Evolutionary conservation across 2,329 filamentous ascomycete species (phyloP).

Genomic region (Ascochyta rabiei): DNA sequence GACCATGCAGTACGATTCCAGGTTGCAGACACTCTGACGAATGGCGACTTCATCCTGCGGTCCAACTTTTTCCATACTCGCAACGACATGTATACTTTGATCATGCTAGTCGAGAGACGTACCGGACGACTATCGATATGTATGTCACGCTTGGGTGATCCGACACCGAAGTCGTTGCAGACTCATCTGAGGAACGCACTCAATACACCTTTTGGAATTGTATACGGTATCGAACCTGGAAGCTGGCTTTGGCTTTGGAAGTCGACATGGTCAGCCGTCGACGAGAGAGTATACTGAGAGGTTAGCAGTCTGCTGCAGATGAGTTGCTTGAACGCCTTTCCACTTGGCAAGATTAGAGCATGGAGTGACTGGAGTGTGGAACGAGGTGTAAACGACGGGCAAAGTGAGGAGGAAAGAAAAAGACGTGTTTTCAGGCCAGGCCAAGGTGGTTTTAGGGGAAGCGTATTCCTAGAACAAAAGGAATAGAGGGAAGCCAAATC

Average conservation of each 20-base stretch:
- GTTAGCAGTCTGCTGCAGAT: not conserved
- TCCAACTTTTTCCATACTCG: conserved; percentile 18
- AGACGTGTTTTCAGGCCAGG: not conserved
- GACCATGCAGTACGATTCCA: conserved; percentile 8
- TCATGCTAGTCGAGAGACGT: conserved; percentile 6
- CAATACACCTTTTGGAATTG: conserved; percentile 18
- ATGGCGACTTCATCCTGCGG: conserved; percentile 12
- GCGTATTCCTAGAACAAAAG: not conserved
- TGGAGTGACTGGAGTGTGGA: not conserved
- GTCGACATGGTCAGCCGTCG: conserved; percentile 3
- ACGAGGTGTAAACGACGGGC: not conserved
- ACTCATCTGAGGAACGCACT: conserved; percentile 5
- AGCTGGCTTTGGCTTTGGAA: conserved; percentile 23
- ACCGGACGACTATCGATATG: conserved; percentile 12
- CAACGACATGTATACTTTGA: conserved; percentile 8
- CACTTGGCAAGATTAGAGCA: not conserved
- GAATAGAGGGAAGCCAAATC: not conserved
- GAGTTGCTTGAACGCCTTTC: not conserved
- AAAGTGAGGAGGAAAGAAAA: not conserved
- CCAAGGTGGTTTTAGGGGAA: not conserved
- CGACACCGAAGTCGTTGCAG: not conserved
- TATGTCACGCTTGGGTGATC: conserved; percentile 5
- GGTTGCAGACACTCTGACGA: not conserved
- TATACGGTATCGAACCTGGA: conserved; percentile 16
- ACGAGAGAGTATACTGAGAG: not conserved